A percentile compares a stretch with the other conserved stretches of the same genome.
These are phyloP conservation scores for Verticillium isaacii DNA, from an alignment of 2,329 filamentous ascomycete genomes.

Conservation along the genomic window DNA sequence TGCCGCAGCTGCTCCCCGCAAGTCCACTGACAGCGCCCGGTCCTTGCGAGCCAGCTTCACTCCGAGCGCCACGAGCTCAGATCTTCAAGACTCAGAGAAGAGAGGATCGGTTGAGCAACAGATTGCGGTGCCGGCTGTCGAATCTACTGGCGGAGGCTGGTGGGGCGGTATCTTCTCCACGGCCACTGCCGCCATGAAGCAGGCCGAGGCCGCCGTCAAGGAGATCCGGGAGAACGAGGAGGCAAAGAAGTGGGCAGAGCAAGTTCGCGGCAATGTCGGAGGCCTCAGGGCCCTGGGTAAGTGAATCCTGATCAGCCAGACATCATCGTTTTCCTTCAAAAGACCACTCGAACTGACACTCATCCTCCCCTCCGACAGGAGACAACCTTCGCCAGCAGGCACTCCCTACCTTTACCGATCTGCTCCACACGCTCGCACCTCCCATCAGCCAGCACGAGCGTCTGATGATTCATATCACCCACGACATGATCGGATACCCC, in stretches of 20 bases:
- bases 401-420: slow-evolving; percentile 88
- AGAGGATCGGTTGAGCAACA: slow-evolving; percentile 41
- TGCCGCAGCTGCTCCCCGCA: slow-evolving; percentile 42
- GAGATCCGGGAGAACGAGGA: slow-evolving; percentile 96
- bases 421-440: slow-evolving; percentile 91
- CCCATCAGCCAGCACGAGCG: slow-evolving; percentile 96
- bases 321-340: slow-evolving; percentile 5
- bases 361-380: slow-evolving; percentile 44
- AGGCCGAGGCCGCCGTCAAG: slow-evolving; percentile 87
- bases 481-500: slow-evolving; percentile 91
- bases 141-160: slow-evolving; percentile 63
- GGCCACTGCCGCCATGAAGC: slow-evolving; percentile 81
- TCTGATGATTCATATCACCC: slow-evolving; percentile 93
- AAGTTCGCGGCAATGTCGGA: slow-evolving; percentile 84
- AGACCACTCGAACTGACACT: neutral
- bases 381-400: slow-evolving; percentile 83
- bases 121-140: slow-evolving; percentile 6
- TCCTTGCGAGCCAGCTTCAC: slow-evolving; percentile 70
- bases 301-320: slow-evolving; percentile 14
- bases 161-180: slow-evolving; percentile 85
- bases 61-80: slow-evolving; percentile 60
- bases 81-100: slow-evolving; percentile 54
- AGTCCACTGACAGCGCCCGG: slow-evolving; percentile 72
- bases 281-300: slow-evolving; percentile 71
- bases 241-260: slow-evolving; percentile 91